A percentile compares a stretch with the other conserved stretches of the same genome.
phyloP scores from a whole-genome alignment of 129 eudicot species.

The Glebionis coronaria region DNA sequence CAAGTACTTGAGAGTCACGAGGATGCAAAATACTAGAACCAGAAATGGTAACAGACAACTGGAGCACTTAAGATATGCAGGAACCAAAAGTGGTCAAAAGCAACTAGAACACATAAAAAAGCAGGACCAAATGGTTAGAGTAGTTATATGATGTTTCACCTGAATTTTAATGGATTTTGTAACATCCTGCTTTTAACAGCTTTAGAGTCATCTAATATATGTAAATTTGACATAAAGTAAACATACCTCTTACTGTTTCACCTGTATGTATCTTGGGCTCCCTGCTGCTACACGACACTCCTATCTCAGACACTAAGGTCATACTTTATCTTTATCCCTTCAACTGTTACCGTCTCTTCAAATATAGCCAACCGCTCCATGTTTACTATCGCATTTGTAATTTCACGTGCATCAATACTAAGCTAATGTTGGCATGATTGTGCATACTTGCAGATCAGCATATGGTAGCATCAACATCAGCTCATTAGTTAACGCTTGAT shows the following conservation, averaged over 20 bases:
- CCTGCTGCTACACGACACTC: not conserved
- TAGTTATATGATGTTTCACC: not conserved
- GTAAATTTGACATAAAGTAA: not conserved
- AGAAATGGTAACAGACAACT: not conserved
- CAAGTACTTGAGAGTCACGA: too few relatives aligned
- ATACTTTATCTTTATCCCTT: too few relatives aligned
- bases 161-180: not conserved
- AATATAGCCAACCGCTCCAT: not conserved
- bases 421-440: not conserved
- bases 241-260: not conserved
- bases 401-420: slow-evolving; percentile 11
- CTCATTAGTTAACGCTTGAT: too few relatives aligned
- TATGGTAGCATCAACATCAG: too few relatives aligned
- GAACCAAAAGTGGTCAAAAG: not conserved
- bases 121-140: not conserved
- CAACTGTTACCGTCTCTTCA: too few relatives aligned
- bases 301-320: slow-evolving; percentile 3
- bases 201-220: not conserved
- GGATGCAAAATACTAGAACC: not conserved
- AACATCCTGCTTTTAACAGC: not conserved
- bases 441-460: too few relatives aligned
- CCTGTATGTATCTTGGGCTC: too few relatives aligned
- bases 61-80: not conserved
- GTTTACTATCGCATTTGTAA: not conserved
- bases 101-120: not conserved